phyloP scores from a whole-genome alignment of 2,329 filamentous ascomycete species.

The Beauveria medogensis region DNA sequence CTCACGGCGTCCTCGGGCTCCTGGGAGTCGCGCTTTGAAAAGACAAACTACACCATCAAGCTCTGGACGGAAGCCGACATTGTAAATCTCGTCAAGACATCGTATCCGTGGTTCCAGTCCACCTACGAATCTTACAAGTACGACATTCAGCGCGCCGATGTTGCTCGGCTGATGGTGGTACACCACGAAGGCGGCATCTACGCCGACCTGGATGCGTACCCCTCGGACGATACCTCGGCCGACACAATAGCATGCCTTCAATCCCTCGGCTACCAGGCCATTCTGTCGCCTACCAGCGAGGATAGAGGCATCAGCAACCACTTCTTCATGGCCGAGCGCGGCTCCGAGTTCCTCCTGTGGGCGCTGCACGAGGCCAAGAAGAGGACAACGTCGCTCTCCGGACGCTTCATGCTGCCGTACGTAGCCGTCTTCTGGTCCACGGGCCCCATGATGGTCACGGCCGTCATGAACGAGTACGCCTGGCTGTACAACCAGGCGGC shows the following conservation, averaged over 20 bases:
- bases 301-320: slow-evolving; percentile 17
- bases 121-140: slow-evolving; percentile 17
- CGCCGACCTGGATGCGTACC: slow-evolving; percentile 19
- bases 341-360: slow-evolving; percentile 16
- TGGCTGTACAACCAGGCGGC: slow-evolving; percentile 11
- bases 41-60: slow-evolving; percentile 17
- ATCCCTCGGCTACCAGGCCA: slow-evolving; percentile 11
- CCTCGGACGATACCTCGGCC: slow-evolving; percentile 3
- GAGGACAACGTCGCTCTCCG: slow-evolving; percentile 11
- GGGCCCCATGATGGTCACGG: slow-evolving; percentile 19
- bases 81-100: slow-evolving; percentile 12
- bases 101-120: slow-evolving; percentile 17
- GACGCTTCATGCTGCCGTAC: slow-evolving; percentile 16
- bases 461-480: slow-evolving; percentile 14
- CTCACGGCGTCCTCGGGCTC: slow-evolving; percentile 8
- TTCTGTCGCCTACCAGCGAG: slow-evolving; percentile 14
- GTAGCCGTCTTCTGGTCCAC: slow-evolving; percentile 20
- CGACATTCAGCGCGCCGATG: slow-evolving; percentile 18
- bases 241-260: slow-evolving; percentile 14
- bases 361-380: slow-evolving; percentile 17
- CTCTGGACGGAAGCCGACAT: slow-evolving; percentile 19
- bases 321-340: slow-evolving; percentile 19
- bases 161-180: slow-evolving; percentile 17
- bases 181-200: slow-evolving; percentile 19
- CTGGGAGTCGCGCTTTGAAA: slow-evolving; percentile 15